These are phyloP conservation scores for Cercophora sp. DNA, from an alignment of 495 filamentous ascomycete species.

Conservation along the genomic window DNA sequence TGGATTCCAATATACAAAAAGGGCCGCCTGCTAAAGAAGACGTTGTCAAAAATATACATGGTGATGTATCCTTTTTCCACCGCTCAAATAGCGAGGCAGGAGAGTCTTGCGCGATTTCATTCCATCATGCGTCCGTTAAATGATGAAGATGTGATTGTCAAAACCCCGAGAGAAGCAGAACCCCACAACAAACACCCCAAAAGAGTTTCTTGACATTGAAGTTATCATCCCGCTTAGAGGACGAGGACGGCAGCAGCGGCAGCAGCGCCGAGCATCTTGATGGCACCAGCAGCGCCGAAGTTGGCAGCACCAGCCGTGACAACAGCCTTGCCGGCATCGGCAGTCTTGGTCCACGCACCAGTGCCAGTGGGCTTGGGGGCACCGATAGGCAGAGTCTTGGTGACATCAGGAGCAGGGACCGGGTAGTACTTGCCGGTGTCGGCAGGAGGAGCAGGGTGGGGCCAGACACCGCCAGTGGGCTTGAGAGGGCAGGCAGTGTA, in stretches of 20 bases:
- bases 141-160: no score
- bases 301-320: slow-evolving; percentile 12
- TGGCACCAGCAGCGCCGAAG: background rate
- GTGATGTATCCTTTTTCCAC: no score
- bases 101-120: no score
- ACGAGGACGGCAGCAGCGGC: slow-evolving; percentile 5
- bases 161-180: no score
- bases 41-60: no score
- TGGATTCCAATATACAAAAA: no score
- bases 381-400: background rate
- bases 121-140: no score
- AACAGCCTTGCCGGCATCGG: background rate
- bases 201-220: no score
- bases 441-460: background rate
- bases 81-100: no score
- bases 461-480: background rate
- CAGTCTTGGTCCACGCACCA: slow-evolving; percentile 4
- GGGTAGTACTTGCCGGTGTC: background rate
- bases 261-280: slow-evolving; percentile 4
- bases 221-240: slow-evolving; percentile 8
- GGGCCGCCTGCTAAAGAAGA: no score
- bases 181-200: no score
- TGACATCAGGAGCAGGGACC: background rate
- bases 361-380: slow-evolving; percentile 2
- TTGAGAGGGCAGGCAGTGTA: slow-evolving; percentile 2